Base-by-base conservation (phyloP, 768 basidiomycete genomes). In the Coprinopsis cinerea region DNA sequence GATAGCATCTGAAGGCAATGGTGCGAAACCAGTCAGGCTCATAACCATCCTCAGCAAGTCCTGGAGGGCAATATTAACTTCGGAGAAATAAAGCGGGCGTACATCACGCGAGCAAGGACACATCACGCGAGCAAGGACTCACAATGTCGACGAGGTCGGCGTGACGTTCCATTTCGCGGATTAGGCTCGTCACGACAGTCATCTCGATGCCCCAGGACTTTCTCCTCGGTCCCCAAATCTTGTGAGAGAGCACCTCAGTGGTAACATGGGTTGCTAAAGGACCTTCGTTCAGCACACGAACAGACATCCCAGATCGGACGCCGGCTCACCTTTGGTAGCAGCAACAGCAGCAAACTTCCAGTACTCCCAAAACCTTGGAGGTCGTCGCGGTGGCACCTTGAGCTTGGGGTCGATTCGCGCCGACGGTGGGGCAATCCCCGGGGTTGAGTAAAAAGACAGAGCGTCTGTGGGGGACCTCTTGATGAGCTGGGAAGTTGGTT, bases 161-260 rank as follows among this genome's bases (percentile, higher is more conserved):
- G 64, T 94, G 89, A 26, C 80, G 75, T 13, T 83, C 83, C 26
- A 88, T 81, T 34, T 91, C 89, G 47, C 93, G 82, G 76, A 93
- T 87, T 59, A 95, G 75, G 51, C 80, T 82, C n/a, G 80, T 80
- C 13, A 92, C 78, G 25, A 95, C 76, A 2, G 94, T 94, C 88
- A 97, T 91, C 67, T 90, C 88, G 47, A 93, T 83, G 0, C 93
- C 92, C 95, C 95, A 99, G 4, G 86, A 83, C 61, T 88, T 87
- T 61, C 83, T 82, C 36, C 86, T 82, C 0, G 95, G 93, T 2
- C 95, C 95, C 72, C 82, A 86, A 34, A 97, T 68, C 54, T 85
- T 80, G 62, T 96, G 87, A 5, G 76, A 72, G 41, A 95, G 65
- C 22, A 96, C 75, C 47, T 90, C 92, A 11, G 74, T 68, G 2